Percentiles rank a stretch among this genome's conserved stretches.
These are phyloP conservation scores for Torulaspora franciscae DNA, from an alignment of 805 yeast species.

Conservation along the genomic window DNA sequence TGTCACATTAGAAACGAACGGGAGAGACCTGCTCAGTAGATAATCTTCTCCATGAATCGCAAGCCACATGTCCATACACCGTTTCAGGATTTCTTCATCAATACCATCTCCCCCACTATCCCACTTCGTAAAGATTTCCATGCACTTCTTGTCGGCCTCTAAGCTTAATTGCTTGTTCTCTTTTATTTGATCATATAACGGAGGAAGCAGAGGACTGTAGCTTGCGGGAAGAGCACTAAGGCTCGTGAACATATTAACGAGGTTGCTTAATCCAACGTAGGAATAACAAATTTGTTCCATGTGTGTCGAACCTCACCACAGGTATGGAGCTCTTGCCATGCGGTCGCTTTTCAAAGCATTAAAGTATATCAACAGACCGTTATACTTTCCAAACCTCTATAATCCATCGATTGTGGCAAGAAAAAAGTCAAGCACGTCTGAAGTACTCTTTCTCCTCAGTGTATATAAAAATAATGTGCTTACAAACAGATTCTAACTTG, in stretches of 20 bases:
- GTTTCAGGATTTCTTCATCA: constrained; percentile 8
- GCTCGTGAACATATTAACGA: constrained; percentile 7
- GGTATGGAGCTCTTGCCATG: no score
- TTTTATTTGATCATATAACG: constrained; percentile 10
- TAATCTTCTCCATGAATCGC: constrained; percentile 14
- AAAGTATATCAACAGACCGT: no score
- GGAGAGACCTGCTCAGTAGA: constrained; percentile 3
- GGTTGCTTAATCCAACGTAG: not conserved
- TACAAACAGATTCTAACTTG: no score
- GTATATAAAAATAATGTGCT: no score
- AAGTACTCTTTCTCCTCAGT: no score
- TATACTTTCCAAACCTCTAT: no score
- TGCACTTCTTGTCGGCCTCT: constrained; percentile 12
- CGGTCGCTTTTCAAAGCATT: no score
- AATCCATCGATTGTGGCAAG: no score
- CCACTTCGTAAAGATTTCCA: constrained; percentile 12
- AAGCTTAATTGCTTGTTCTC: constrained; percentile 6
- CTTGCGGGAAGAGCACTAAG: constrained; percentile 8
- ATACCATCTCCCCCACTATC: constrained; percentile 2
- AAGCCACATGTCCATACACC: constrained; percentile 21
- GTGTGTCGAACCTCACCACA: no score
- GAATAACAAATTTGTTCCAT: not conserved
- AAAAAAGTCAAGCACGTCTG: no score
- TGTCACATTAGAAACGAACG: constrained; percentile 7
- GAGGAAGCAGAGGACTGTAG: constrained; percentile 6